Evolutionary conservation across 2,329 filamentous ascomycete genomes (phyloP).

Genomic region (Xylariales sp.): DNA sequence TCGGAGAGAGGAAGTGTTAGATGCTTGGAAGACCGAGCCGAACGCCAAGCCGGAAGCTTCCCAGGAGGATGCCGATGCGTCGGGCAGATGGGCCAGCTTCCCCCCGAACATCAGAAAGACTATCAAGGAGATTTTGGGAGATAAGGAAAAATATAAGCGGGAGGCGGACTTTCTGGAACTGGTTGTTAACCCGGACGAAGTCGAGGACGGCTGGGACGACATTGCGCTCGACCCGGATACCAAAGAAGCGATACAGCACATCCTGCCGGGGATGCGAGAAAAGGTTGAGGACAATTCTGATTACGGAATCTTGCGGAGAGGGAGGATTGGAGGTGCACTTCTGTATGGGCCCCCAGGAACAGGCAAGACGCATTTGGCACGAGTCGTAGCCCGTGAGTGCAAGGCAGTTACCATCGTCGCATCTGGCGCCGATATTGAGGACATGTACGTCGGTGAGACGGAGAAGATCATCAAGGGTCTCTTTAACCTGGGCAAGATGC

Average conservation of each 20-base stretch:
- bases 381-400: conserved; percentile 70
- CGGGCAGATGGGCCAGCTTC: no score
- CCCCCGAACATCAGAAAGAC: no score
- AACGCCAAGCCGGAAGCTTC: no score
- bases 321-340: conserved; percentile 49
- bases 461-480: conserved; percentile 74
- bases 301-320: conserved; percentile 4
- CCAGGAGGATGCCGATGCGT: no score
- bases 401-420: conserved; percentile 81
- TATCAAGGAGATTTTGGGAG: no score
- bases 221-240: neutral
- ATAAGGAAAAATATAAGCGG: no score
- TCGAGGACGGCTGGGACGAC: neutral
- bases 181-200: no score
- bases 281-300: neutral
- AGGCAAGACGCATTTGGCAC: conserved; percentile 71
- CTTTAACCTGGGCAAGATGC: conserved; percentile 62
- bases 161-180: no score
- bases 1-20: no score
- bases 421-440: conserved; percentile 74
- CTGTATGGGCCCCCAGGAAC: conserved; percentile 73
- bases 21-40: no score
- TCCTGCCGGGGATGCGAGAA: no score
- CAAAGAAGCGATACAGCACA: neutral
- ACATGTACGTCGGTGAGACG: conserved; percentile 72